phyloP scores from a whole-genome alignment of 2,329 filamentous ascomycete species.

The Xylaria sp. region DNA sequence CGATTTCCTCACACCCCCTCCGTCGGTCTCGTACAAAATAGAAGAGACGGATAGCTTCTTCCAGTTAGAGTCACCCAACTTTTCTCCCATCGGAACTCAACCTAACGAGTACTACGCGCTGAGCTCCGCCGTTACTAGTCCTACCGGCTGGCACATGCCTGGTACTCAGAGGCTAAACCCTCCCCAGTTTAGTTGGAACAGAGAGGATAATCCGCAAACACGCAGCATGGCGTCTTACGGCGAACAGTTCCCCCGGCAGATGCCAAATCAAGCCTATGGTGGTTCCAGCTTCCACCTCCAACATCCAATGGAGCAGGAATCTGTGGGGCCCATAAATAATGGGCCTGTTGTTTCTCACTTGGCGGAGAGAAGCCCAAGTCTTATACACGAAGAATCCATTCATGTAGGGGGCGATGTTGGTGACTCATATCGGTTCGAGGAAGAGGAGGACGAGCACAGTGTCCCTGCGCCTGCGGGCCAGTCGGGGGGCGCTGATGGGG shows the following conservation, averaged over 20 bases:
- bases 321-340: not conserved
- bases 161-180: conserved; percentile 37
- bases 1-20: conserved; percentile 53
- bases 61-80: conserved; percentile 51
- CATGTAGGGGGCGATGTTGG: conserved; percentile 10
- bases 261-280: conserved; percentile 30
- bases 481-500: conserved; percentile 42
- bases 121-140: conserved; percentile 43
- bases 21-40: conserved; percentile 49
- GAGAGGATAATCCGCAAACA: conserved; percentile 24
- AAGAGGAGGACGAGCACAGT: conserved; percentile 8
- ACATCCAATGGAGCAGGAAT: not conserved
- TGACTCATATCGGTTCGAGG: conserved; percentile 18
- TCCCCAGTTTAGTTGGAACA: conserved; percentile 30
- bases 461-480: conserved; percentile 35
- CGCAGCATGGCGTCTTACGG: conserved; percentile 36
- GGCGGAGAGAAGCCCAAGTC: conserved; percentile 5
- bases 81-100: conserved; percentile 27
- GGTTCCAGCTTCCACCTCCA: conserved; percentile 15
- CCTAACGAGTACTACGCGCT: conserved; percentile 25
- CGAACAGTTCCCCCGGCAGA: conserved; percentile 32
- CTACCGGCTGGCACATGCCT: conserved; percentile 48
- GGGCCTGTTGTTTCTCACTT: not conserved
- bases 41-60: conserved; percentile 55
- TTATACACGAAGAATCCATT: conserved; percentile 29